These are phyloP conservation scores for Dovyalis caffra DNA, from an alignment of 345 rosid genomes.

Conservation along the genomic window DNA sequence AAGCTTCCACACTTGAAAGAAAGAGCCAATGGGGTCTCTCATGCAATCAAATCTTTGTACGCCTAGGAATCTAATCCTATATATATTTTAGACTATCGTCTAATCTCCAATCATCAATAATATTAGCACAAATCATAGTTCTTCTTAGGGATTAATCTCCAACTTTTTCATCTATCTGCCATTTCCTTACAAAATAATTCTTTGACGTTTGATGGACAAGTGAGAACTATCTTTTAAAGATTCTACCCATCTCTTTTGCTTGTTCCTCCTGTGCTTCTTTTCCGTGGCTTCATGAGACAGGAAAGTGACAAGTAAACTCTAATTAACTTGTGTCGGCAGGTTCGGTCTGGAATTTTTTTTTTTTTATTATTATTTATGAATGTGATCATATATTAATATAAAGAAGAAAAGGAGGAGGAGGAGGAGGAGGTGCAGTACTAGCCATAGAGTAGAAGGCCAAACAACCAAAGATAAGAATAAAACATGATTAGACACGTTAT, in stretches of 20 bases:
- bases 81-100: not conserved
- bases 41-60: constrained; percentile 20
- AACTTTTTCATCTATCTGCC: not conserved
- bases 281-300: not conserved
- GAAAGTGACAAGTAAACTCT: not conserved
- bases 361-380: not conserved
- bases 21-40: constrained; percentile 4
- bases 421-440: too few species aligned
- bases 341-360: not conserved
- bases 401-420: too few species aligned
- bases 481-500: too few species aligned
- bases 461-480: too few species aligned
- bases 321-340: not conserved
- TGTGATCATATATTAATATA: not conserved
- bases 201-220: constrained; percentile 36
- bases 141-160: not conserved
- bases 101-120: not conserved
- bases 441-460: too few species aligned
- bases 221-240: constrained; percentile 23
- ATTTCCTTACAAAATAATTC: constrained; percentile 32
- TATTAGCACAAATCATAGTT: constrained; percentile 7
- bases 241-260: constrained; percentile 5
- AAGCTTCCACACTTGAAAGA: constrained; percentile 14
- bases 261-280: not conserved
- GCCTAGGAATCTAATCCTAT: constrained; percentile 4